Evolutionary conservation across 768 basidiomycete species (phyloP), one percentile per base, ranked within the genome.

Genomic region (Boletus rubescentipes): DNA sequence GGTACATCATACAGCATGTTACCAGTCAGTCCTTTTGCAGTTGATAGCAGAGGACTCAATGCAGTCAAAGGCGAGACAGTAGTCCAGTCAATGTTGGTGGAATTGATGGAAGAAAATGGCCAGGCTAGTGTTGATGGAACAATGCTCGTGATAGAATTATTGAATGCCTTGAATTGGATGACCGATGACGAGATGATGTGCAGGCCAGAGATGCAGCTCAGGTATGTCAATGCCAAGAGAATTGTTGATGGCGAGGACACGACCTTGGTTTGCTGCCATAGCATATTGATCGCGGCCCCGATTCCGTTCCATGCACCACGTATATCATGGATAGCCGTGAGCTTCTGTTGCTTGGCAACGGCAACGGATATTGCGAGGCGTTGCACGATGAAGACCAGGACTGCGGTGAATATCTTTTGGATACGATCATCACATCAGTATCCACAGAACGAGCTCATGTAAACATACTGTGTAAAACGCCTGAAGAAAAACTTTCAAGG

Each of bases 101-200:
- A 29, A 5, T 58, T 12, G 11, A 35, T 31, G 0, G 37, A 26
- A 3, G 41, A 4, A 9, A 15, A 9, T 2, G 54, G 45, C 55
- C 58, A 57, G 3, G 34, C 46, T 2, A 40, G 7, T 5, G 36
- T 41, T 1, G 60, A 54, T 2, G 46, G 46, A n/a, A 57, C 45
- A 5, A 23, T 8, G 1, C 4, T 40, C 2, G 18, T 31, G 5
- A 46, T 11, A 4, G 56, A 53, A 8, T 45, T 31, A 12, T 60
- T 52, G 39, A 62, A 66, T 5, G 58, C 37, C 10, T 61, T 45
- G 1, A 68, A 55, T 32, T 57, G 53, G 16, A 68, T 39, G 42
- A 68, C 39, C 1, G 67, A 51, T 1, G 67, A 57, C 0, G 64
- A 69, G 15, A 63, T 31, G 34, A 68, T 55, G 45, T 68, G 67